A percentile compares a stretch with the other conserved stretches of the same genome.
Evolutionary conservation across 257 asterid genomes (phyloP).

Genomic region (Gardenia jasminoides): DNA sequence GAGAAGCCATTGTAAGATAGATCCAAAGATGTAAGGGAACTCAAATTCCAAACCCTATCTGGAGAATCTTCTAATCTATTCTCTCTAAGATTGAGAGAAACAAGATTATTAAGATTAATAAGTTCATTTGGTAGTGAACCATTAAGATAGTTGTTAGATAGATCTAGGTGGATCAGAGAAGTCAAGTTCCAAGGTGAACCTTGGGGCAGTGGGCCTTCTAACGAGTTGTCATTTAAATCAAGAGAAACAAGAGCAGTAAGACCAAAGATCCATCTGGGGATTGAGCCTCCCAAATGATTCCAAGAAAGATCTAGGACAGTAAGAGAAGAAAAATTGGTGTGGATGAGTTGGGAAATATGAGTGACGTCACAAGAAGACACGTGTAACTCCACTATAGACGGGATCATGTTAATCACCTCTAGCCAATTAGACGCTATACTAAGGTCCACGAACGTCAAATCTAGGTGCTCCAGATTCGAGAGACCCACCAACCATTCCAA

Average conservation of each 20-base stretch:
- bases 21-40: background rate
- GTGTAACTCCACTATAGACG: slow-evolving; percentile 19
- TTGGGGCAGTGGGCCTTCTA: no score
- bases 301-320: no score
- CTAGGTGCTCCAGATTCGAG: slow-evolving; percentile 16
- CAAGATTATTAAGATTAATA: background rate
- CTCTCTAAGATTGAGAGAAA: background rate
- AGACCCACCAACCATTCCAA: slow-evolving; percentile 29
- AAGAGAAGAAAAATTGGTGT: no score
- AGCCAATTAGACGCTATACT: slow-evolving; percentile 20
- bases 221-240: accelerated
- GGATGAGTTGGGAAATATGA: no score
- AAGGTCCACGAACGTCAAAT: slow-evolving; percentile 16
- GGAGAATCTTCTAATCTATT: background rate
- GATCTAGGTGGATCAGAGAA: background rate
- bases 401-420: slow-evolving; percentile 19
- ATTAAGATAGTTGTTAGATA: background rate
- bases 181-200: no score
- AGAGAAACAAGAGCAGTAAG: slow-evolving; percentile 8
- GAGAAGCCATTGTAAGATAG: background rate
- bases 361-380: background rate
- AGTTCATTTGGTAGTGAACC: background rate
- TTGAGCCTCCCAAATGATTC: background rate
- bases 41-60: background rate
- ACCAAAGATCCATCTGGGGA: slow-evolving; percentile 32